Evolutionary conservation across 495 filamentous ascomycete species (phyloP).

Genomic region (Xylaria curta): DNA sequence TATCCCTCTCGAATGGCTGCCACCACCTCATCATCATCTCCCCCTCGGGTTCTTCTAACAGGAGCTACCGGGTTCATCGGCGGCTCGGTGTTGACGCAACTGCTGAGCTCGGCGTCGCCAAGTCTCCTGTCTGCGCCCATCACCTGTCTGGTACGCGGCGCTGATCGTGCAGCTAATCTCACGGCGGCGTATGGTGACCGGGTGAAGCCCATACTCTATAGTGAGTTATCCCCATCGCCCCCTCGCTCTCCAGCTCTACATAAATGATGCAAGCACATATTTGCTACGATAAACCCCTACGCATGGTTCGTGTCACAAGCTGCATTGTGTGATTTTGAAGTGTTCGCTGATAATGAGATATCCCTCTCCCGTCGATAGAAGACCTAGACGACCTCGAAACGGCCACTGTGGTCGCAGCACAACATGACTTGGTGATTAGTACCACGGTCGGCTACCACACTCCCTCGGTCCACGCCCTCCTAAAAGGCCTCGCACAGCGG

Average conservation of each 20-base stretch:
- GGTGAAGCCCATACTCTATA: constrained; percentile 32
- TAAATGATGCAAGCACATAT: too few relatives aligned
- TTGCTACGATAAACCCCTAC: background rate
- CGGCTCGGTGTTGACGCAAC: constrained; percentile 36
- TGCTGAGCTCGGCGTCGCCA: constrained; percentile 29
- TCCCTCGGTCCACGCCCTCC: constrained; percentile 39
- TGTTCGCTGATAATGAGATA: background rate
- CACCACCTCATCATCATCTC: constrained; percentile 16
- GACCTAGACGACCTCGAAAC: constrained; percentile 42
- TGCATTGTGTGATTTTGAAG: background rate
- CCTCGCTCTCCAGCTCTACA: background rate
- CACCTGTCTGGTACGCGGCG: constrained; percentile 30
- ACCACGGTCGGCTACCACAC: constrained; percentile 43
- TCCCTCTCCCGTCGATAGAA: background rate
- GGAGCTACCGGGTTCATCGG: constrained; percentile 41
- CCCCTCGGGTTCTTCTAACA: constrained; percentile 35
- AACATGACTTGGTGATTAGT: constrained; percentile 53
- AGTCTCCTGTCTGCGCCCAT: constrained; percentile 26
- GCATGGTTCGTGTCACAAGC: background rate
- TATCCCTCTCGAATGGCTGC: constrained; percentile 24
- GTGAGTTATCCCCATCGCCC: background rate
- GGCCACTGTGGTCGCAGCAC: constrained; percentile 36
- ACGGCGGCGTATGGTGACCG: constrained; percentile 31
- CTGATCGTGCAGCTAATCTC: constrained; percentile 31
- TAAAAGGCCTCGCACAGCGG: constrained; percentile 45